Base-by-base conservation (phyloP, 331 rosid genomes). In the Arachis monticola region DNA sequence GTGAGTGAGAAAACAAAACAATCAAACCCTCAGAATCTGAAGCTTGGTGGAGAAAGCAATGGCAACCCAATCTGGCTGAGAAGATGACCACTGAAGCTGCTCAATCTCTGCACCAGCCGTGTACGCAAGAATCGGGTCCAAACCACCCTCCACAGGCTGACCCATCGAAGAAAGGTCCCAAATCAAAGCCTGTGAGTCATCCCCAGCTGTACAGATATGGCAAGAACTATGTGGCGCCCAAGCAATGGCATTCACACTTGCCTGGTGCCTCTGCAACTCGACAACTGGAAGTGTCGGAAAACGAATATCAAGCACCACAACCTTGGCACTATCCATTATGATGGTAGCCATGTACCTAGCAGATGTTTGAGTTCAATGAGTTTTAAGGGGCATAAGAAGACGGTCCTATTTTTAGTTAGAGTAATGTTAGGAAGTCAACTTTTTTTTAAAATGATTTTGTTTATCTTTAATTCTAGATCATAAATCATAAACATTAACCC, bases 21-120 rank as follows among this genome's bases (percentile, higher is more conserved):
- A 44, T 90, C 89, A 92, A 30, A 92, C 99, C 88, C 99, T 90
- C 47, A 95, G 85, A 79, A 95, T 95, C 96, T 95, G 99, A 80
- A 95, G 99, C 90, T 92, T 95, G 60, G 87, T 71, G 42, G 99
- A 85, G 84, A 95, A 95, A 63, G 97, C 97, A 81, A 94, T 88
- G 41, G 99, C 99, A 22, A 95, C 99, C 99, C 99, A 95, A 72
- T 95, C 97, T 1, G 99, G 97, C 86, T 95, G 99, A 6, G 99
- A 95, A 32, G 97, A 90, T 3, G 97, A 92, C 99, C 99, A 95
- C 57, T 95, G 99, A 65, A 95, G 96, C 92, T 92, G 99, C 85
- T 95, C 99, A 59, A 95, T 95, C 87, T 95, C 99, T 0, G 99
- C 93, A 6, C 97, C 97, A 5, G 99, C 97, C 0, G 99, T 95